Base-by-base conservation (phyloP, 495 filamentous ascomycete genomes). In the Podospora tetraspora region DNA sequence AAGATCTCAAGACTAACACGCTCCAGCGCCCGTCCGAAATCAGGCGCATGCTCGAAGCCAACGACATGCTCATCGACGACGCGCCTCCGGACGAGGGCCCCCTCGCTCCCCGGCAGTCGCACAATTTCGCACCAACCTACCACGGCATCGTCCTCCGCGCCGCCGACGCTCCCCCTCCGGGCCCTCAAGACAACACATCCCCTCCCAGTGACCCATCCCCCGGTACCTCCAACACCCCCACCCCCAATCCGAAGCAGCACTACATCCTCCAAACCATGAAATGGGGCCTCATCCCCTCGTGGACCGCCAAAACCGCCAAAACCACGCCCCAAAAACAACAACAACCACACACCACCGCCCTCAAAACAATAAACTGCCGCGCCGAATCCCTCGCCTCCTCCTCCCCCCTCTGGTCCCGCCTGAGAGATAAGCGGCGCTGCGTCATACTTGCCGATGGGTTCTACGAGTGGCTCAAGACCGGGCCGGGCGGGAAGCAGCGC, bases 311-410 rank as follows among this genome's bases (percentile, higher is more conserved):
- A 69, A 76, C 75, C 34, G 34, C 13, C 34, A 24, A 74, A 69
- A 83, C 84, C 23, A 87, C 90, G 2, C 12, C 34, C 34, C 12
- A 43, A 6, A 24, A 76, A 73, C 63, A 69, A 68, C 43, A 74
- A 68, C 94, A 70, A 82, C 84, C 24, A 87, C 90, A n/a, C 3
- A 80, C 91, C 24, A 87, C 90, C 3, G 80, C 91, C 75, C 82
- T 94, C 83, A 91, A 89, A 72, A 96, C 92, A 0, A 99, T 98
- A 75, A 99, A 99, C 77, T 97, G 93, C 77, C 90, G 95, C 24
- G 93, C 94, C 74, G 95, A 97, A 78, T 95, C 92, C 3, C 80
- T 99, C 6, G 80, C 85, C 1, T 85, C 90, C 9, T 85, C 89
- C 24, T 84, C 86, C 3, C 93, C 93, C 13, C 92, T 97, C 88